Evolutionary conservation across 2,329 filamentous ascomycete genomes (phyloP), one percentile per base, ranked within the genome.

Genomic region (Xylariaceae sp.): DNA sequence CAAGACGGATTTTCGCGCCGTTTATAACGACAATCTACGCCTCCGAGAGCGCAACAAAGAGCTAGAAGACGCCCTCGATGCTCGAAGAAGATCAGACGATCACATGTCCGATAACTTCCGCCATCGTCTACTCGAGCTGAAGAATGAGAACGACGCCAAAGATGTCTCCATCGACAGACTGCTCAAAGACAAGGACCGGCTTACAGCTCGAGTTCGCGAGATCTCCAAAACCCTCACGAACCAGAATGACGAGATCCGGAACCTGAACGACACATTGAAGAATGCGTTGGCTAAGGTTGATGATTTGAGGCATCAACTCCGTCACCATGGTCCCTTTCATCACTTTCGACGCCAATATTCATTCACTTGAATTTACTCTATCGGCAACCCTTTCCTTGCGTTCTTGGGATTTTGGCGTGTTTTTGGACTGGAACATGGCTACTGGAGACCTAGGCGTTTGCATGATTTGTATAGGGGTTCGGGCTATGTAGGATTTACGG

Each of bases 1-100:
- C 19, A 64, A 61, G 19, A 22, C 3, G 17, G 57, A 62, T 11
- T 49, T 62, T 2, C 48, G 46, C 32, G 43, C 50, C 38, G 36
- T 17, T 2, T 14, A 36, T 18, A 35, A 58, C 11, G 55, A 60
- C 30, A 59, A 57, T 49, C 36, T 39, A 11, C 52, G 54, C 11
- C 57, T 60, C 11, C 38, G 35, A 6, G 32, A 41, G 1, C 14
- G 27, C 33, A 57, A 59, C 48, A 45, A 45, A 38, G 53, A 48
- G 11, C 52, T 64, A 1, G 22, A 39, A 7, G 49, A 30, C n/a
- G 52, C 60, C 35, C 14, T 56, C 42, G 44, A 56, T 9, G 40
- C 48, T 7, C 53, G 59, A 10, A 42, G 47, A 7, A 49, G 52
- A 1, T 49, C 49, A 33, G 59, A 60, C 19, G 42, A 52, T 39